Percentiles rank a stretch among this genome's conserved stretches.
Conservation (phyloP, 192 early-diverging fungal genomes). For the Paraglomus occultum region DNA sequence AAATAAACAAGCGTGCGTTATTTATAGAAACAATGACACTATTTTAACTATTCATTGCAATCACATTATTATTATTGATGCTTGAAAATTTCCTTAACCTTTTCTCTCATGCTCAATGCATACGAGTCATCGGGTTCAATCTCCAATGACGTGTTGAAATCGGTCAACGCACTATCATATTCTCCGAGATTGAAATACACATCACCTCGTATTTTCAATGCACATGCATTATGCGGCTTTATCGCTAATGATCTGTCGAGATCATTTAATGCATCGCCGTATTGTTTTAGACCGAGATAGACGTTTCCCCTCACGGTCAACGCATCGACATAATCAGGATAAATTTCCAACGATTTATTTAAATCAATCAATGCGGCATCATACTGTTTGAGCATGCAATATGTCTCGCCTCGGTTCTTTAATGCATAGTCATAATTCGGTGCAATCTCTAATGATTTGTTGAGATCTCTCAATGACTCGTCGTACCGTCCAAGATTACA, state of each 20-base stretch:
- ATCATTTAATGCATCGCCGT: background rate
- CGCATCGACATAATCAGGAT: background rate
- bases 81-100: too few species aligned
- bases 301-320: conserved; percentile 3
- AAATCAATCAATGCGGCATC: background rate
- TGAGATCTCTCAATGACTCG: conserved; percentile 7
- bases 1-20: too few species aligned
- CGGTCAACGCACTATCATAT: background rate
- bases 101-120: conserved; percentile 16
- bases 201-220: background rate
- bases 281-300: background rate
- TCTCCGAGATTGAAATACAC: background rate
- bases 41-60: too few species aligned
- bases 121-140: background rate
- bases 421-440: background rate
- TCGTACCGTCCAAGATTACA: conserved; percentile 5
- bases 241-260: conserved; percentile 2
- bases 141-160: conserved; percentile 1
- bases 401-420: background rate
- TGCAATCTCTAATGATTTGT: conserved; percentile 2
- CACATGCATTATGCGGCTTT: background rate
- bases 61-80: too few species aligned
- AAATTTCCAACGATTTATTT: background rate
- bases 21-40: too few species aligned
- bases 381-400: background rate